Evolutionary conservation across 2,329 filamentous ascomycete species (phyloP).

Genomic region (Aspergillus fumigatus): DNA sequence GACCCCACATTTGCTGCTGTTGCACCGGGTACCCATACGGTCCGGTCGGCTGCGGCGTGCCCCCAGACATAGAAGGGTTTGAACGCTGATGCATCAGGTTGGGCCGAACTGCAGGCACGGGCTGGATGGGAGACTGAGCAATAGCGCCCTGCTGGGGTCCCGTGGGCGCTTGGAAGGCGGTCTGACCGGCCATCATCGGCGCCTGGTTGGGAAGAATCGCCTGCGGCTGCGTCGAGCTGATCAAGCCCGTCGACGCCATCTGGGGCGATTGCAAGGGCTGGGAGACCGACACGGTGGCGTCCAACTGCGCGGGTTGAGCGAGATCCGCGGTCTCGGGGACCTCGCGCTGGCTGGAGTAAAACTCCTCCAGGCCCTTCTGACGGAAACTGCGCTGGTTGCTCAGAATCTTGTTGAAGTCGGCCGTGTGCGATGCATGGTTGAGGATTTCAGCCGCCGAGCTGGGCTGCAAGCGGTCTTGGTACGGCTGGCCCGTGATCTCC

Average conservation of each 20-base stretch:
- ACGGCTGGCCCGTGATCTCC: constrained; percentile 80
- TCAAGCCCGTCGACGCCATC: constrained; percentile 29
- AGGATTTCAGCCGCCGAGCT: constrained; percentile 74
- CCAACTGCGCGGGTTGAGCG: constrained; percentile 25
- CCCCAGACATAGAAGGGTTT: constrained; percentile 52
- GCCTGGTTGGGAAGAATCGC: constrained; percentile 39
- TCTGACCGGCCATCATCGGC: constrained; percentile 49
- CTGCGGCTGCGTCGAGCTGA: constrained; percentile 31
- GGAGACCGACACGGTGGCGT: constrained; percentile 33
- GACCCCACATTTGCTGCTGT: constrained; percentile 65
- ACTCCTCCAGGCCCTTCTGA: constrained; percentile 70
- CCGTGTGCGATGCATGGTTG: constrained; percentile 79
- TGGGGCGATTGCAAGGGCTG: constrained; percentile 39
- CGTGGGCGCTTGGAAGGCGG: constrained; percentile 63
- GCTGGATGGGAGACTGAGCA: constrained; percentile 67
- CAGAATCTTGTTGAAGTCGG: constrained; percentile 83
- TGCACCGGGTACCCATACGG: constrained; percentile 55
- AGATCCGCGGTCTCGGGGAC: constrained; percentile 53
- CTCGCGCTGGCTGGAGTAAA: constrained; percentile 82
- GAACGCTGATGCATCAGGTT: constrained; percentile 65
- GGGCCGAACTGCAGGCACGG: constrained; percentile 58
- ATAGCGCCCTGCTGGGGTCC: constrained; percentile 32
- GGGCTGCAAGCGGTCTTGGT: constrained; percentile 79
- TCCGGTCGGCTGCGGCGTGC: constrained; percentile 39
- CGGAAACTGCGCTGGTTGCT: constrained; percentile 76